A percentile compares a stretch with the other conserved stretches of the same genome.
Conservation (phyloP, 768 basidiomycete genomes). For the Dictyophora rubrovolvata region DNA sequence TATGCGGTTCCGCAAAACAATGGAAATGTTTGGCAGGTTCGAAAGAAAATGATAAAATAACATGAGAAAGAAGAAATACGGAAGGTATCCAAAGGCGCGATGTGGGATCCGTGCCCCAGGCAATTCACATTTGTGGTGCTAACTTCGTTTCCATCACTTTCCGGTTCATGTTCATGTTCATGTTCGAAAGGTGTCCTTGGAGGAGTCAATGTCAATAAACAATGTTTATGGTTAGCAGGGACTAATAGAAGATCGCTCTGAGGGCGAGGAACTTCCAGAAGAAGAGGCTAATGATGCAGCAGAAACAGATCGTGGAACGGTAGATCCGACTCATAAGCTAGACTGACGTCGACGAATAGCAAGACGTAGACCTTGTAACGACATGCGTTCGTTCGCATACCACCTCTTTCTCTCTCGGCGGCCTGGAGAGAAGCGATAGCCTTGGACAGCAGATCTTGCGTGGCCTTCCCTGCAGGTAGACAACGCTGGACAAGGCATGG, state of each 20-base stretch:
- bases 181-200: not conserved
- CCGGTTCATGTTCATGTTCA: not conserved
- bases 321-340: not conserved
- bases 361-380: not conserved
- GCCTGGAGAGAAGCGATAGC: not conserved
- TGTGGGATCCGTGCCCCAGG: too few species aligned
- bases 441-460: not conserved
- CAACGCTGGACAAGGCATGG: slow-evolving; percentile 3
- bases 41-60: too few species aligned
- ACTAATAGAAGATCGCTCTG: not conserved
- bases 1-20: too few species aligned
- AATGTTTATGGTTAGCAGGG: not conserved
- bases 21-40: too few species aligned
- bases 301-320: not conserved
- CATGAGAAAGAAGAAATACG: too few species aligned
- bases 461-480: not conserved
- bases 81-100: too few species aligned
- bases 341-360: not conserved
- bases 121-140: not conserved
- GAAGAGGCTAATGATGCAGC: not conserved
- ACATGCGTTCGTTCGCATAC: not conserved
- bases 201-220: not conserved
- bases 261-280: not conserved
- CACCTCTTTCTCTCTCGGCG: not conserved
- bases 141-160: not conserved